A percentile compares a stretch with the other conserved stretches of the same genome.
phyloP scores from a whole-genome alignment of 257 asterid genomes.

The Ilex aquifolium region DNA sequence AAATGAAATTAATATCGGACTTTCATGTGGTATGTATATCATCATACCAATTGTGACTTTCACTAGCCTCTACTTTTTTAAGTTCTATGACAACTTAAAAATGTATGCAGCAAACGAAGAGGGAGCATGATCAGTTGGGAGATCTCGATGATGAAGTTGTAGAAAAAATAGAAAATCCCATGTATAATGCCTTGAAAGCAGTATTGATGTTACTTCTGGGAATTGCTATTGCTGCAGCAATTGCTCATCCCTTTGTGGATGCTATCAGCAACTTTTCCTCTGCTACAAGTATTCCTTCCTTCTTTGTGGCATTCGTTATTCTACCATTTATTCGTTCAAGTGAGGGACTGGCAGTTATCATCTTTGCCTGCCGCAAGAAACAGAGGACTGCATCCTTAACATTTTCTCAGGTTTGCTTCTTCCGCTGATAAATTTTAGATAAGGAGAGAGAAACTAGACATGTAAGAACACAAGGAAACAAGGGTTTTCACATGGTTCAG shows the following conservation, averaged over 20 bases:
- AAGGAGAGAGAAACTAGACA: too few species aligned
- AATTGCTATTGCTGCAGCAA: constrained; percentile 9
- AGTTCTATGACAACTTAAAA: too few species aligned
- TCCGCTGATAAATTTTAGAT: background rate
- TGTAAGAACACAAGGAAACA: too few species aligned
- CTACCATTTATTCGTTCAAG: constrained; percentile 10
- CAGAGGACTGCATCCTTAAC: constrained; percentile 10
- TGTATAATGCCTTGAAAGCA: constrained; percentile 6
- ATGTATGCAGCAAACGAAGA: constrained; percentile 13
- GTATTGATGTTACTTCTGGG: constrained; percentile 7
- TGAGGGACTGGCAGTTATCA: constrained; percentile 9
- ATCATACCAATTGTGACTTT: too few species aligned
- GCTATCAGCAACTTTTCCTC: constrained; percentile 10
- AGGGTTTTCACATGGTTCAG: too few species aligned
- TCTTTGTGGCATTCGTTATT: constrained; percentile 10
- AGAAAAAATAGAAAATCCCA: constrained; percentile 8
- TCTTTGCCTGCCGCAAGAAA: constrained; percentile 7
- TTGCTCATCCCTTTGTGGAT: constrained; percentile 15
- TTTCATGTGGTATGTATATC: too few species aligned
- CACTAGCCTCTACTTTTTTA: too few species aligned
- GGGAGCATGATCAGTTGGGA: constrained; percentile 9
- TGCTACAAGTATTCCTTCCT: constrained; percentile 9
- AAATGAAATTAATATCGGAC: too few species aligned
- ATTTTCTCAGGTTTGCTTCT: constrained; percentile 12
- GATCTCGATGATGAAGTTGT: constrained; percentile 12